These are phyloP conservation scores for Penstemon barbatus DNA, from an alignment of 257 asterid genomes.

Conservation along the genomic window DNA sequence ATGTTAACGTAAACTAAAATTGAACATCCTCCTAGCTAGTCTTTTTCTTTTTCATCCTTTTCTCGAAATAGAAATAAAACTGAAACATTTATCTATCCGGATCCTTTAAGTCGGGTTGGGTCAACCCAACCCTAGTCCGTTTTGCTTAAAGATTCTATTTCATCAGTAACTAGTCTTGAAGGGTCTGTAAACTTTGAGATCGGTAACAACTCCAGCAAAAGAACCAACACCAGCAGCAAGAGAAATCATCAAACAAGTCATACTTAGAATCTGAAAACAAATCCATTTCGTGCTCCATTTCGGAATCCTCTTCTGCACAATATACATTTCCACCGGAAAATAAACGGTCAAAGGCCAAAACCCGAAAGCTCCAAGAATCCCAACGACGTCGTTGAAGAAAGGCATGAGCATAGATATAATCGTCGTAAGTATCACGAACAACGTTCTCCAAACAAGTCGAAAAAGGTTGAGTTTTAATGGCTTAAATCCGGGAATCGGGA, in stretches of 20 bases:
- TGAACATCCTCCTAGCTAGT: background rate
- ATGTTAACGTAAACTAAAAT: background rate
- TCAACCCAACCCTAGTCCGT: too few species aligned
- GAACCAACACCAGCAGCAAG: constrained; percentile 63
- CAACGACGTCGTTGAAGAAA: constrained; percentile 78
- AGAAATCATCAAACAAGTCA: constrained; percentile 45
- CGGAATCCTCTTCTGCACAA: constrained; percentile 47
- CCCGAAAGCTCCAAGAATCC: constrained; percentile 50
- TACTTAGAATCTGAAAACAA: constrained; percentile 44
- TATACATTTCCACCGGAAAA: constrained; percentile 58
- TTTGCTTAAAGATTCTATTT: too few species aligned
- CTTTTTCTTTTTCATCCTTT: background rate
- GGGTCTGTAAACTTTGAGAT: constrained; percentile 51
- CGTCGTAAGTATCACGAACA: constrained; percentile 67
- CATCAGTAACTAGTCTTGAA: constrained; percentile 37
- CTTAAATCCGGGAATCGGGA: constrained; percentile 52
- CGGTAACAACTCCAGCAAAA: constrained; percentile 52
- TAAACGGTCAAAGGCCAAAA: constrained; percentile 60
- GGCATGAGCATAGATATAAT: constrained; percentile 77
- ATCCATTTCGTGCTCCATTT: constrained; percentile 57
- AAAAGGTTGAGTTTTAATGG: constrained; percentile 51
- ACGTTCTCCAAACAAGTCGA: constrained; percentile 65
- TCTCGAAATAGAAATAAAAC: too few species aligned
- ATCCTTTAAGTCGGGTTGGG: background rate
- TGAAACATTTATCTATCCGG: too few species aligned